A percentile compares a stretch with the other conserved stretches of the same genome.
These are phyloP conservation scores for Calonectria leucothoes DNA, from an alignment of 2,329 filamentous ascomycete genomes.

Conservation along the genomic window DNA sequence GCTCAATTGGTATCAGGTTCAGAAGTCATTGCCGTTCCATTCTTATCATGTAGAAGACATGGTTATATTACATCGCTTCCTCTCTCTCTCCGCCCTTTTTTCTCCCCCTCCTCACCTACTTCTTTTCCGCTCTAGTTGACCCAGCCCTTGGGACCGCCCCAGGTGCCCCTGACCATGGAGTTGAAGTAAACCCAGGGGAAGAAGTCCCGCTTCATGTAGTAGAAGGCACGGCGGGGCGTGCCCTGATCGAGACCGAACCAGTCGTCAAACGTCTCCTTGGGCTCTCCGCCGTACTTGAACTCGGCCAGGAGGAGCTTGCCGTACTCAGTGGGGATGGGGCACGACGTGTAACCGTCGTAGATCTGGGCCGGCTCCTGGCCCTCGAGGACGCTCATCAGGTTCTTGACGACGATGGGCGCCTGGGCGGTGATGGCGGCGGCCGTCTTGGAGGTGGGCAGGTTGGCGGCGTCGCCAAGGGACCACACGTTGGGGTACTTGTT, in stretches of 20 bases:
- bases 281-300: slow-evolving; percentile 72
- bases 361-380: slow-evolving; percentile 54
- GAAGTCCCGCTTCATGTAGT: slow-evolving; percentile 74
- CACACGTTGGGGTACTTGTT: slow-evolving; percentile 67
- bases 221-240: slow-evolving; percentile 67
- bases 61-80: background rate
- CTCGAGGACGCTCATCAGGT: slow-evolving; percentile 57
- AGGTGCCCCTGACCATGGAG: slow-evolving; percentile 70
- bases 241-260: slow-evolving; percentile 68
- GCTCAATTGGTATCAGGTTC: background rate
- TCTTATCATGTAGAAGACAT: background rate
- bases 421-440: slow-evolving; percentile 64
- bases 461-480: slow-evolving; percentile 70
- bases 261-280: slow-evolving; percentile 71
- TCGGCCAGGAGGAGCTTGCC: slow-evolving; percentile 73
- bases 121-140: background rate
- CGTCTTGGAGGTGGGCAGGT: slow-evolving; percentile 68
- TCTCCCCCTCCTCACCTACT: background rate
- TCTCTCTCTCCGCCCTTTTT: background rate
- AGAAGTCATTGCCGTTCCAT: background rate
- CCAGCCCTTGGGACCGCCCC: slow-evolving; percentile 70
- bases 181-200: slow-evolving; percentile 75
- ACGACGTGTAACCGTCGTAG: slow-evolving; percentile 69
- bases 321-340: slow-evolving; percentile 66
- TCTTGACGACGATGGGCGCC: slow-evolving; percentile 62